phyloP scores from a whole-genome alignment of 768 basidiomycete genomes.

The Panellus pusillus region DNA sequence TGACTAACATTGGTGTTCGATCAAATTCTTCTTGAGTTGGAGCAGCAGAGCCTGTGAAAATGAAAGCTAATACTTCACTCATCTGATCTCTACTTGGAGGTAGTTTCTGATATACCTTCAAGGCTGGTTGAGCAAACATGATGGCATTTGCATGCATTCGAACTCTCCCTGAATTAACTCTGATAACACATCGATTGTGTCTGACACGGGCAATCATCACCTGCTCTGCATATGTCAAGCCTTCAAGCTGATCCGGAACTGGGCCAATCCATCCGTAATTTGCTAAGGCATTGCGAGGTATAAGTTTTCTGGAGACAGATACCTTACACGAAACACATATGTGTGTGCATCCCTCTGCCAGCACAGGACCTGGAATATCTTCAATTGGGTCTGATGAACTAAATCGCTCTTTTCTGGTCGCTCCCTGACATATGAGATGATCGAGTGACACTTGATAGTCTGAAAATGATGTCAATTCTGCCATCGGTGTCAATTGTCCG shows the following conservation, averaged over 20 bases:
- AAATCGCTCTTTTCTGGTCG: not conserved
- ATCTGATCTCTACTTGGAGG: constrained; percentile 25
- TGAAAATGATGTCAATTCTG: not conserved
- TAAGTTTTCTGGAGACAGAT: not conserved
- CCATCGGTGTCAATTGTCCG: not conserved
- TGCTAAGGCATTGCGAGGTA: constrained; percentile 29
- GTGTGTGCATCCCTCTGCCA: not conserved
- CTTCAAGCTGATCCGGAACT: constrained; percentile 28
- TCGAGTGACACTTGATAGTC: not conserved
- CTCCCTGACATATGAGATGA: not conserved
- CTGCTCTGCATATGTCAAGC: constrained; percentile 29
- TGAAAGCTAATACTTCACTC: constrained; percentile 23
- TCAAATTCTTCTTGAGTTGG: not conserved
- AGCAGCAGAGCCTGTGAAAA: not conserved
- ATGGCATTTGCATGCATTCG: constrained; percentile 34
- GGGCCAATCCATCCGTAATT: constrained; percentile 38
- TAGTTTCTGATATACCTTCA: constrained; percentile 28
- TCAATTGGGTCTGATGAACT: not conserved
- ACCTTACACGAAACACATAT: not conserved
- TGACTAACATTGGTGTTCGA: constrained; percentile 17
- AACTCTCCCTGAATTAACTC: constrained; percentile 24
- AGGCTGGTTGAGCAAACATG: constrained; percentile 27
- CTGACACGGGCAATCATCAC: constrained; percentile 25
- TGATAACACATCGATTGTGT: constrained; percentile 29
- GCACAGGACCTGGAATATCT: not conserved